These are phyloP conservation scores for Podospora comata DNA, from an alignment of 495 filamentous ascomycete genomes.

Conservation along the genomic window DNA sequence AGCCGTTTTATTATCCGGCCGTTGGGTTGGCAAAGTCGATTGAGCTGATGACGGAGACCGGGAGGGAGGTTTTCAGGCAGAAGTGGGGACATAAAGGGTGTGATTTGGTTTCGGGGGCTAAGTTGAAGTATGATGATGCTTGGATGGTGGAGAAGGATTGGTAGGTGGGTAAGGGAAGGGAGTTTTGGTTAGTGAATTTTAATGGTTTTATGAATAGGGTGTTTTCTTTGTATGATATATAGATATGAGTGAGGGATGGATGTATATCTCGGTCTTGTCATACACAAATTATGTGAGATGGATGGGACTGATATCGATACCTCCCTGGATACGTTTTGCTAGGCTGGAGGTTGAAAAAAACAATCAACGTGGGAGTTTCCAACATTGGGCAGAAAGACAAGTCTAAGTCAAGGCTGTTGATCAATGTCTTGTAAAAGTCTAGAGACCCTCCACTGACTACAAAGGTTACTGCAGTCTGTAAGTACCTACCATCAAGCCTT, in stretches of 20 bases:
- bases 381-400: no score
- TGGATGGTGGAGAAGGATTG: slow-evolving; percentile 51
- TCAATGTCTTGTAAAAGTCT: no score
- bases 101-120: slow-evolving; percentile 40
- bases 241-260: neutral
- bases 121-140: slow-evolving; percentile 46
- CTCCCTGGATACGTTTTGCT: no score
- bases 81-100: slow-evolving; percentile 60
- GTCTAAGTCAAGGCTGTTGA: no score
- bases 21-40: slow-evolving; percentile 54
- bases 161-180: neutral
- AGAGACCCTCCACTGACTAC: no score
- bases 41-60: slow-evolving; percentile 51
- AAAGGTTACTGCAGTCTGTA: no score
- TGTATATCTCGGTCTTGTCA: neutral
- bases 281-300: no score
- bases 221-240: neutral
- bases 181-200: neutral
- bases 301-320: no score
- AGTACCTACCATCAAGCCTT: no score
- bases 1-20: slow-evolving; percentile 57
- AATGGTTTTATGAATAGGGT: no score
- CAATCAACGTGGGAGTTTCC: no score
- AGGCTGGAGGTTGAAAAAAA: no score
- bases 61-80: slow-evolving; percentile 47